These are phyloP conservation scores for Nemania sp. DNA, from an alignment of 2,329 filamentous ascomycete species.

Conservation along the genomic window DNA sequence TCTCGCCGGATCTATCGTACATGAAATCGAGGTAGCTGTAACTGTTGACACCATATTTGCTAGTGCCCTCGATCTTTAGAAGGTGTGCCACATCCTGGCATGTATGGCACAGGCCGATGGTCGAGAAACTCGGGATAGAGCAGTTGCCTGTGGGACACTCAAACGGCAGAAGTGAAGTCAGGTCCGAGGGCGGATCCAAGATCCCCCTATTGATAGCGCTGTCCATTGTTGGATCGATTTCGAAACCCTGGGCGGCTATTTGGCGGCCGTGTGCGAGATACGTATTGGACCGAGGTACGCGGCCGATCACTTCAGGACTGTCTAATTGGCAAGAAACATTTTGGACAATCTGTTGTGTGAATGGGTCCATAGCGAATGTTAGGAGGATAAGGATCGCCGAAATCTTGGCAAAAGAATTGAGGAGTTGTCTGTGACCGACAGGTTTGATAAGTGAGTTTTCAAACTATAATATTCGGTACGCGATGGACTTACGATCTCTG, in stretches of 20 bases:
- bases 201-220: constrained; percentile 4
- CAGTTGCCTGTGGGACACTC: constrained; percentile 7
- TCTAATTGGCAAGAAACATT: no score
- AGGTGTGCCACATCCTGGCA: no score
- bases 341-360: constrained; percentile 22
- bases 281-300: no score
- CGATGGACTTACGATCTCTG: no score
- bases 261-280: neutral
- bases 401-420: constrained; percentile 13
- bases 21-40: neutral
- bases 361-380: constrained; percentile 10
- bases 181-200: neutral
- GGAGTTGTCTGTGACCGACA: no score
- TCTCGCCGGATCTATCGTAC: neutral
- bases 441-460: no score
- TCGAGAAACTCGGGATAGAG: neutral
- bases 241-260: neutral
- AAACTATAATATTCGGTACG: no score
- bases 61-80: no score
- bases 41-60: no score
- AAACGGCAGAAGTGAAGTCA: neutral
- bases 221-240: neutral
- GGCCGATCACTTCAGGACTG: no score
- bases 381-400: constrained; percentile 17
- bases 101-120: neutral